phyloP scores from a whole-genome alignment of 2,329 filamentous ascomycete genomes.

The Huntiella decipiens region DNA sequence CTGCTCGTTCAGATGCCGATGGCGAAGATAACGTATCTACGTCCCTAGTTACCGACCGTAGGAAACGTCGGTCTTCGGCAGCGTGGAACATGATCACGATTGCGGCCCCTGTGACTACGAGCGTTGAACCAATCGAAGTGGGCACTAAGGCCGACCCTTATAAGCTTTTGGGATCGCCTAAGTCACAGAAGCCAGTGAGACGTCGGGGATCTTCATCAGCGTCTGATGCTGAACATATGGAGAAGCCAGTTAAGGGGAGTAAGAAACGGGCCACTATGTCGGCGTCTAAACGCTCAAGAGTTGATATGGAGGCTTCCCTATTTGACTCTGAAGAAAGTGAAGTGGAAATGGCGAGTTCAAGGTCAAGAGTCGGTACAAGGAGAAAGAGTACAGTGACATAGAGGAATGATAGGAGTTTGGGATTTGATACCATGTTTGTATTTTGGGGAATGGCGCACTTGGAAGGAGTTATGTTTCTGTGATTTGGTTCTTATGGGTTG shows the following conservation, averaged over 20 bases:
- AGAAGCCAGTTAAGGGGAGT: slow-evolving; percentile 3
- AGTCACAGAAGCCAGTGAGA: slow-evolving; percentile 13
- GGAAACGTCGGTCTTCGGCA: slow-evolving; percentile 22
- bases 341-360: not conserved
- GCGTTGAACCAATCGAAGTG: not conserved
- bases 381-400: slow-evolving; percentile 11
- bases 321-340: not conserved
- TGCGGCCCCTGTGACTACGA: not conserved
- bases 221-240: not conserved
- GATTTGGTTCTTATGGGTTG: slow-evolving; percentile 1
- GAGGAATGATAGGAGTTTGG: not conserved
- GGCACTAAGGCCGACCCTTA: slow-evolving; percentile 27
- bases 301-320: slow-evolving; percentile 11
- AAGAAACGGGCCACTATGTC: slow-evolving; percentile 9
- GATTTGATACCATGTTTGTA: not conserved
- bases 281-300: slow-evolving; percentile 7
- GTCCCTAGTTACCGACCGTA: slow-evolving; percentile 21
- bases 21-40: slow-evolving; percentile 15
- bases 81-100: slow-evolving; percentile 4
- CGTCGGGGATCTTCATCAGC: slow-evolving; percentile 8
- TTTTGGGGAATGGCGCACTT: not conserved
- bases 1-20: not conserved
- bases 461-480: slow-evolving; percentile 1
- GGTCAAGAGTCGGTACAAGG: slow-evolving; percentile 5
- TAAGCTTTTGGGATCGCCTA: slow-evolving; percentile 28